phyloP scores from a whole-genome alignment of 2,329 filamentous ascomycete genomes.

The Diplodia sapinea region DNA sequence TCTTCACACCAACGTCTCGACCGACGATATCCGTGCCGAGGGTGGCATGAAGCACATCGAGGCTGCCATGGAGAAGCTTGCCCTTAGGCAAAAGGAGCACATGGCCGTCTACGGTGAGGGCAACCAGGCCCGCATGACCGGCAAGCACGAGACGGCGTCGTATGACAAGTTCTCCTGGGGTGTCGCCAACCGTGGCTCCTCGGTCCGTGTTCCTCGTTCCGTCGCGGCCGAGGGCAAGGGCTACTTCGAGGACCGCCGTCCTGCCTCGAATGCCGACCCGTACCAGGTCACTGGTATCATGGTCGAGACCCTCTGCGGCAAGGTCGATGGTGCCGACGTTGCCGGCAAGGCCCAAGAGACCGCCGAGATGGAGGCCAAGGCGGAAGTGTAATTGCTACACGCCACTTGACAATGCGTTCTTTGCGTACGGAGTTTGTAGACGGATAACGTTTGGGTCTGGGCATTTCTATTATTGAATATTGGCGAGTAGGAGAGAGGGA shows the following conservation, averaged over 20 bases:
- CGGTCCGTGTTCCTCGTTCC: slow-evolving; percentile 88
- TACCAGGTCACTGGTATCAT: slow-evolving; percentile 85
- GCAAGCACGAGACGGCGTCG: slow-evolving; percentile 88
- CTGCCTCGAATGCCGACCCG: slow-evolving; percentile 83
- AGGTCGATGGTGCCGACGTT: slow-evolving; percentile 57
- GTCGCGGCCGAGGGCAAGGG: slow-evolving; percentile 86
- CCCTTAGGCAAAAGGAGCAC: slow-evolving; percentile 58
- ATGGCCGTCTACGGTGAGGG: slow-evolving; percentile 95
- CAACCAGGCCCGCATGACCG: slow-evolving; percentile 92
- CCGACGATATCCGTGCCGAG: slow-evolving; percentile 83
- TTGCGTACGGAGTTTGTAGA: slow-evolving; percentile 15
- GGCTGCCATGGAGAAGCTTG: slow-evolving; percentile 66
- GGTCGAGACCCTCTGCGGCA: slow-evolving; percentile 69
- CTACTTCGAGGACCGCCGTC: slow-evolving; percentile 78
- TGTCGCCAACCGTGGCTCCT: slow-evolving; percentile 93
- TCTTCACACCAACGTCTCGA: slow-evolving; percentile 93
- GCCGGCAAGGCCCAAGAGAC: slow-evolving; percentile 48
- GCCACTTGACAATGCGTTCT: background rate
- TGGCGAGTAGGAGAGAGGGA: background rate
- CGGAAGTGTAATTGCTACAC: background rate
- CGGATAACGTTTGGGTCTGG: slow-evolving; percentile 10
- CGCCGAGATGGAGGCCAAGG: slow-evolving; percentile 31
- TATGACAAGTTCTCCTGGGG: slow-evolving; percentile 95
- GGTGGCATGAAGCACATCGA: slow-evolving; percentile 97
- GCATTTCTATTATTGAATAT: slow-evolving; percentile 3